Evolutionary conservation across 2,329 filamentous ascomycete genomes (phyloP).

Genomic region (Sphaerulina populicola): DNA sequence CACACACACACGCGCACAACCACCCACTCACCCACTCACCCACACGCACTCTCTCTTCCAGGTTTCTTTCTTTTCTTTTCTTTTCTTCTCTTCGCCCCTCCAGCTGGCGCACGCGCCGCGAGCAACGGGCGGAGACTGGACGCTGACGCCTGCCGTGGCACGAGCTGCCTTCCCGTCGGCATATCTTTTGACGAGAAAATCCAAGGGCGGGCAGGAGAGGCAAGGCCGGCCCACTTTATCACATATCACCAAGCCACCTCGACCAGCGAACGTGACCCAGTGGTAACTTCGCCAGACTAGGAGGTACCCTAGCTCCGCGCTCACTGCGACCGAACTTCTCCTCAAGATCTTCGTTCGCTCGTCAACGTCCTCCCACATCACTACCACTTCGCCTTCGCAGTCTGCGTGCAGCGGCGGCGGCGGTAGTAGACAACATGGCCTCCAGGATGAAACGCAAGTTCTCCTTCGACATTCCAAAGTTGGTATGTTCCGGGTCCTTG

Average conservation of each 20-base stretch:
- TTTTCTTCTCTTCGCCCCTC: not conserved
- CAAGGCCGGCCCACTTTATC: not conserved
- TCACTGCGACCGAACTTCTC: too few species aligned
- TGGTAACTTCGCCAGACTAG: too few species aligned
- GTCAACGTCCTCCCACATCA: not conserved
- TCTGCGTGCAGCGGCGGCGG: not conserved
- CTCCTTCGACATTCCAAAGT: slow-evolving; percentile 36
- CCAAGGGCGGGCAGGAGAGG: too few species aligned
- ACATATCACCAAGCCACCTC: slow-evolving; percentile 4
- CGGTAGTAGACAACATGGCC: not conserved
- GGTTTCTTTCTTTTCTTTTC: too few species aligned
- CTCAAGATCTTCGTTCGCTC: too few species aligned
- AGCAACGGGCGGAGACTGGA: not conserved
- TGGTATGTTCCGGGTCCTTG: slow-evolving; percentile 29
- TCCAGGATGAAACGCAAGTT: slow-evolving; percentile 39
- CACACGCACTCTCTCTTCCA: not conserved
- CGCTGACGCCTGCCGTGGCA: not conserved
- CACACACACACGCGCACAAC: too few species aligned
- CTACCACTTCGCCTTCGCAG: not conserved
- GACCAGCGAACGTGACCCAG: not conserved
- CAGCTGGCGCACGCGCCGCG: not conserved
- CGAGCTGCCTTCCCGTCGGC: not conserved
- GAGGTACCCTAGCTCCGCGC: too few species aligned
- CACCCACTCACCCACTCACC: too few species aligned
- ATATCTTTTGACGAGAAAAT: not conserved